A percentile compares a stretch with the other conserved stretches of the same genome.
These are phyloP conservation scores for Rosellinia necatrix DNA, from an alignment of 2,329 filamentous ascomycete genomes.

Conservation along the genomic window DNA sequence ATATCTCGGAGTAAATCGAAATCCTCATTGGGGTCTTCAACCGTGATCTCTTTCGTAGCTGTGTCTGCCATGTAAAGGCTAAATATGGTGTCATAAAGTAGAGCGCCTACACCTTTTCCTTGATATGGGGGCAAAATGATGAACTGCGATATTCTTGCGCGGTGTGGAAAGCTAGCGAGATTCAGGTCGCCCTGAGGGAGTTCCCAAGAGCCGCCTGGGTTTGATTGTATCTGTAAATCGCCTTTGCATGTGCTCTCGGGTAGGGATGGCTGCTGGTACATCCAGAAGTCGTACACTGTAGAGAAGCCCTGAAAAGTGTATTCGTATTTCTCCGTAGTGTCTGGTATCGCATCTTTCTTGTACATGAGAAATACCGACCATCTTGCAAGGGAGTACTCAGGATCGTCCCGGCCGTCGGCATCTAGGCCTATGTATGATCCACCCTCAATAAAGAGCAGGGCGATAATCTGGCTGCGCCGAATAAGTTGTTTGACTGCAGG, in stretches of 20 bases:
- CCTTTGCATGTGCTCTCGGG: constrained; percentile 44
- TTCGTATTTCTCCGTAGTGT: constrained; percentile 52
- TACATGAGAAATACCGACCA: constrained; percentile 94
- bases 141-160: constrained; percentile 91
- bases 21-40: constrained; percentile 90
- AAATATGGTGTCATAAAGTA: constrained; percentile 83
- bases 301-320: constrained; percentile 89
- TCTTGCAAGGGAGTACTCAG: constrained; percentile 74
- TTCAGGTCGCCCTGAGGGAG: constrained; percentile 48
- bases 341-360: constrained; percentile 59
- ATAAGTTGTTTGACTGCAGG: constrained; percentile 71
- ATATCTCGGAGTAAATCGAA: constrained; percentile 82
- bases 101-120: constrained; percentile 74
- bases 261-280: constrained; percentile 56
- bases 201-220: constrained; percentile 46
- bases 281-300: constrained; percentile 87
- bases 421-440: constrained; percentile 71
- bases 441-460: constrained; percentile 89
- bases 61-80: constrained; percentile 67
- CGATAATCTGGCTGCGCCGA: constrained; percentile 79
- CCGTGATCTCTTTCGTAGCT: constrained; percentile 80
- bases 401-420: constrained; percentile 58
- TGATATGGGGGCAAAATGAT: constrained; percentile 89
- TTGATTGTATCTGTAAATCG: constrained; percentile 30
- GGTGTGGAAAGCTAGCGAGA: constrained; percentile 70